Conservation (phyloP, 352 stramenopile species). For the Globisporangium rhizosaccharum region DNA sequence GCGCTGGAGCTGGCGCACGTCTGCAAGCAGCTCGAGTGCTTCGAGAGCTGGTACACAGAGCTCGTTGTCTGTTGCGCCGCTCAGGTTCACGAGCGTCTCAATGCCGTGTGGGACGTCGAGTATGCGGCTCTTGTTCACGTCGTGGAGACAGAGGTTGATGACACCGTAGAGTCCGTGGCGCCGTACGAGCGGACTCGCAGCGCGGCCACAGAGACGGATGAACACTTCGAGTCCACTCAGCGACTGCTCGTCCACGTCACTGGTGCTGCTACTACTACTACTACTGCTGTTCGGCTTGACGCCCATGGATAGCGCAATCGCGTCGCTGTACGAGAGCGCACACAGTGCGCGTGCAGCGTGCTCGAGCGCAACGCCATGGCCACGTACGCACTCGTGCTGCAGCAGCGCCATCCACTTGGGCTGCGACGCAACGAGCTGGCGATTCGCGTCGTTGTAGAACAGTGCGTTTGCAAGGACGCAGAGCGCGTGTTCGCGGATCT, state of each 20-base stretch:
- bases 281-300: background rate
- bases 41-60: slow-evolving; percentile 64
- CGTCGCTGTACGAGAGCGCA: slow-evolving; percentile 78
- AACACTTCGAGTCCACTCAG: slow-evolving; percentile 46
- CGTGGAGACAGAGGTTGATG: slow-evolving; percentile 83
- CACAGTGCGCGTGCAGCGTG: slow-evolving; percentile 73
- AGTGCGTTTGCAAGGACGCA: slow-evolving; percentile 79
- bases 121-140: slow-evolving; percentile 74
- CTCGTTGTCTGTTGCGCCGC: slow-evolving; percentile 50
- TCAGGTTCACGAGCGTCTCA: slow-evolving; percentile 77
- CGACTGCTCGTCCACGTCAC: slow-evolving; percentile 3
- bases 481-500: slow-evolving; percentile 66
- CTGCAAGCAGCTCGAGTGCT: slow-evolving; percentile 70
- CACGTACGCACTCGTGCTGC: slow-evolving; percentile 36
- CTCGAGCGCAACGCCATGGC: slow-evolving; percentile 37
- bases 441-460: slow-evolving; percentile 90
- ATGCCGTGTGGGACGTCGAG: slow-evolving; percentile 67
- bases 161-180: slow-evolving; percentile 64
- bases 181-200: slow-evolving; percentile 34
- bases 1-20: slow-evolving; percentile 46
- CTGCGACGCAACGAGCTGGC: slow-evolving; percentile 50
- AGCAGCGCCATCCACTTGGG: slow-evolving; percentile 55
- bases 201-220: slow-evolving; percentile 32
- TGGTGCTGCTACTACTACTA: background rate
- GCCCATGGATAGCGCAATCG: slow-evolving; percentile 57